Percentiles rank a stretch among this genome's conserved stretches.
These are phyloP conservation scores for Solioccasus polychromus DNA, from an alignment of 768 basidiomycete species.

Conservation along the genomic window DNA sequence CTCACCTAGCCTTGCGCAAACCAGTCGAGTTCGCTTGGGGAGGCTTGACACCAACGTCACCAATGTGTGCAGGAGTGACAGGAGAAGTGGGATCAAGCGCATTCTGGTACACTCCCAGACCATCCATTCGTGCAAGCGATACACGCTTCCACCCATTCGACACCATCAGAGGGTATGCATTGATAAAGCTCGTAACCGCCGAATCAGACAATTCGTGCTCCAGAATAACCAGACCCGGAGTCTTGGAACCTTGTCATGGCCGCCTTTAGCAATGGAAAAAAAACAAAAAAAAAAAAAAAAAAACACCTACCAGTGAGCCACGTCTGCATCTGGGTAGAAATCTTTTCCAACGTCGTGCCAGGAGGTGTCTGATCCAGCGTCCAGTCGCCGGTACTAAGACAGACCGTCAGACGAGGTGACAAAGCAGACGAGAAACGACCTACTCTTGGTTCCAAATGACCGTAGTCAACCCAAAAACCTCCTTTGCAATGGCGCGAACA, in stretches of 20 bases:
- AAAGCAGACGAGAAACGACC: constrained; percentile 15
- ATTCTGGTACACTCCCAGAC: constrained; percentile 46
- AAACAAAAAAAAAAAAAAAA: background rate
- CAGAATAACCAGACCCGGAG: constrained; percentile 75
- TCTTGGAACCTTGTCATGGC: constrained; percentile 56
- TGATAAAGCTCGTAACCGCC: constrained; percentile 65
- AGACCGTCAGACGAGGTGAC: background rate
- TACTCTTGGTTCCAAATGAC: constrained; percentile 92
- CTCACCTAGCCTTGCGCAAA: constrained; percentile 6
- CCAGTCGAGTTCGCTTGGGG: constrained; percentile 13
- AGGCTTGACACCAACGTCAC: constrained; percentile 13
- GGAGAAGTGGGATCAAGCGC: constrained; percentile 31
- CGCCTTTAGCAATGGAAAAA: background rate
- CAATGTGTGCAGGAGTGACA: constrained; percentile 24
- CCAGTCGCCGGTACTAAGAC: constrained; percentile 73
- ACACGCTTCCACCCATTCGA: constrained; percentile 68
- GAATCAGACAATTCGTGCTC: constrained; percentile 75
- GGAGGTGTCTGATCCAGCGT: constrained; percentile 41
- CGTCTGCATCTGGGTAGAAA: constrained; percentile 47
- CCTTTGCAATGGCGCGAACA: constrained; percentile 79
- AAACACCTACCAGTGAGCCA: constrained; percentile 52
- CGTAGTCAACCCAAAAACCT: constrained; percentile 83
- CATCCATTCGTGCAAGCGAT: constrained; percentile 49
- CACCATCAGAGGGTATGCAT: constrained; percentile 59
- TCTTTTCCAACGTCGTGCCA: constrained; percentile 43